Percentiles rank a stretch among this genome's conserved stretches.
Evolutionary conservation across 345 rosid genomes (phyloP).

Genomic region (Boechera divaricarpa): DNA sequence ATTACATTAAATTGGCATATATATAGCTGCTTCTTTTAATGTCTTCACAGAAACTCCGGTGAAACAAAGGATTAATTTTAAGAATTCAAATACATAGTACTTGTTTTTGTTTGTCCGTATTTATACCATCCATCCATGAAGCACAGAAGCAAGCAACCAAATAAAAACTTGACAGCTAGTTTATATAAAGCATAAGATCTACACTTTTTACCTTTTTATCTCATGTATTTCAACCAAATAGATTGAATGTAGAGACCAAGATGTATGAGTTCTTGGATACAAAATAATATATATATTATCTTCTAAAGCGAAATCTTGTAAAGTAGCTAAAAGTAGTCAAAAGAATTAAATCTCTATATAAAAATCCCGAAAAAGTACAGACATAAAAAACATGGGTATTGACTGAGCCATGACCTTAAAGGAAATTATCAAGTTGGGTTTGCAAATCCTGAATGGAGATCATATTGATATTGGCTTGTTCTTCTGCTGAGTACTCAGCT

Average conservation of each 20-base stretch:
- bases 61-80: neutral
- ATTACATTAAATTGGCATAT: neutral
- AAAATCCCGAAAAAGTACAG: neutral
- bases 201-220: neutral
- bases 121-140: neutral
- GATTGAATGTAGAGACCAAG: neutral
- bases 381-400: neutral
- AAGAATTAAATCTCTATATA: neutral
- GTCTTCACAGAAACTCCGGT: too few species aligned
- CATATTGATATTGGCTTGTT: slow-evolving; percentile 71
- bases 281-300: neutral
- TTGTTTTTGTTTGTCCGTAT: neutral
- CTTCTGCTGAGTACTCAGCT: slow-evolving; percentile 78
- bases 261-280: slow-evolving; percentile 23
- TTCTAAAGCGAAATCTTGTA: slow-evolving; percentile 22
- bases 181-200: slow-evolving; percentile 21
- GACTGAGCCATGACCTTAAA: slow-evolving; percentile 44
- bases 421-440: slow-evolving; percentile 73
- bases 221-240: neutral
- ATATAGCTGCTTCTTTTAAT: neutral
- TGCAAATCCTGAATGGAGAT: slow-evolving; percentile 66
- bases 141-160: neutral
- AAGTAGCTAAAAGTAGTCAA: slow-evolving; percentile 23
- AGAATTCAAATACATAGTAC: neutral
- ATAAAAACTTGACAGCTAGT: neutral